Evolutionary conservation across 1,284 basidiomycete genomes (phyloP), one percentile per base, ranked within the genome.

Genomic region (Puccinia hordei): DNA sequence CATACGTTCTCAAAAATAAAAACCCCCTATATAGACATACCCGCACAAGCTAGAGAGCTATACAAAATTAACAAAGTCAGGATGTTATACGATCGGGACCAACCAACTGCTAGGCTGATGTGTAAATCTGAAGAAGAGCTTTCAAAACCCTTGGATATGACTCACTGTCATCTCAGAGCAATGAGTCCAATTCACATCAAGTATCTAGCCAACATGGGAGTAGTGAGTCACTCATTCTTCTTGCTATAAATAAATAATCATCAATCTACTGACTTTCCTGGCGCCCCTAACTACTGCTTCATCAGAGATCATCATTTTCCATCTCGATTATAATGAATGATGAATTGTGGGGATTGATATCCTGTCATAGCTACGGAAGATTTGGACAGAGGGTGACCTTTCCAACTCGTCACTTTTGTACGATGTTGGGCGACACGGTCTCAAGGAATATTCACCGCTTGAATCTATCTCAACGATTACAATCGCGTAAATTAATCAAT

Each of bases 171-270:
- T 84, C 87, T 95, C 17, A 90, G 93, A 22, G 92, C 93, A 1
- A 95, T 95, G 93, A 93, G 92, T 83, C 93, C 93, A 1, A 93
- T 95, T 78, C 93, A 95, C 85, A 86, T 93, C 83, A 91, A 93
- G 87, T 95, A 85, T 76, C 83, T 86, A 38, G 85, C 82, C 72
- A 86, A 86, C 82, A 86, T 86, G 85, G 85, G 85, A 38, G 85
- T 86, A 1, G 91, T 92, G 83, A 73, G 89, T 85, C 17, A 22
- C 33, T n/a, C 61, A 3, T 8, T 19, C 3, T 30, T 65, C 27
- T 24, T 30, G 6, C 19, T 19, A 65, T 30, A 65, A n/a, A n/a
- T n/a, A n/a, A n/a, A n/a, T n/a, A 63, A 63, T 63, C 24, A 63
- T n/a, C 59, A n/a, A 13, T 12, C 13, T 10, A 63, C 19, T 63